Evolutionary conservation across 2,329 filamentous ascomycete species (phyloP).

Genomic region (Trichoderma guizhouense): DNA sequence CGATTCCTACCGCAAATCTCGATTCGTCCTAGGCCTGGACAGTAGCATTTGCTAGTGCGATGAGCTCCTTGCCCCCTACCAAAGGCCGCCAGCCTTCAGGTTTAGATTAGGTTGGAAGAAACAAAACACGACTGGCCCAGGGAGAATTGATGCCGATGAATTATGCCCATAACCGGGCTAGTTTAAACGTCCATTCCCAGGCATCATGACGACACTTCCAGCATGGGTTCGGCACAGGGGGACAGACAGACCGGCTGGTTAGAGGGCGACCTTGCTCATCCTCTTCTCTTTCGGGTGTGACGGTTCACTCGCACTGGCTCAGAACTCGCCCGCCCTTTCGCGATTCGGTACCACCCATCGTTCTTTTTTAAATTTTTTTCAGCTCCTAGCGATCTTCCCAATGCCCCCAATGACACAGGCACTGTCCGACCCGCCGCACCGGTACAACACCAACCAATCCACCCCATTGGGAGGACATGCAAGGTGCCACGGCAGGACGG

Average conservation of each 20-base stretch:
- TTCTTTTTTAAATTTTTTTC: not conserved
- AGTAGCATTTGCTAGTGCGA: not conserved
- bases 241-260: not conserved
- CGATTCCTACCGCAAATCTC: not conserved
- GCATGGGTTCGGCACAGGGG: not conserved
- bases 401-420: not conserved
- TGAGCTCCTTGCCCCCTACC: not conserved
- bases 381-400: constrained; percentile 10
- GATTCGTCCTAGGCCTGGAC: not conserved
- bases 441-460: constrained; percentile 14
- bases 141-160: not conserved
- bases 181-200: not conserved
- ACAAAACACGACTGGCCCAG: not conserved
- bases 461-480: constrained; percentile 12
- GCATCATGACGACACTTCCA: not conserved
- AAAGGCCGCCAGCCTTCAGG: not conserved
- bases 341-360: not conserved
- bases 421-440: constrained; percentile 5
- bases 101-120: not conserved
- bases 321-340: not conserved
- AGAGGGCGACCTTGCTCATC: not conserved
- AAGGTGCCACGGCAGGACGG: constrained; percentile 13
- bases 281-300: not conserved
- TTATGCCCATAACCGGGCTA: not conserved
- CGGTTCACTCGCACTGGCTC: not conserved